Evolutionary conservation across 1,284 basidiomycete genomes (phyloP).

Genomic region (Leccinum solheimii): DNA sequence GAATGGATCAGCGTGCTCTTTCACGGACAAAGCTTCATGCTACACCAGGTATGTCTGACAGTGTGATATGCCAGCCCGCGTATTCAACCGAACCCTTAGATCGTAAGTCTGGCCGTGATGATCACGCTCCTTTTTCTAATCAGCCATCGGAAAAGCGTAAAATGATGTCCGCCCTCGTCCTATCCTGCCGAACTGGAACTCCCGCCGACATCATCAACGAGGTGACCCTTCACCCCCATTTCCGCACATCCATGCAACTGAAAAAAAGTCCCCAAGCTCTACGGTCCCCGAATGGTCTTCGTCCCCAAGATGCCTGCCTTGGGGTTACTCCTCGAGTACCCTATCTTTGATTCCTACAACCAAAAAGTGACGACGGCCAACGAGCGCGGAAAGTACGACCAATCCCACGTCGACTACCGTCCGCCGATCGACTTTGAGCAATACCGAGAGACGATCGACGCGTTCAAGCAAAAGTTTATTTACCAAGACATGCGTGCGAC

Average conservation of each 20-base stretch:
- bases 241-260: not conserved
- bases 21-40: slow-evolving; percentile 98
- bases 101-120: slow-evolving; percentile 18
- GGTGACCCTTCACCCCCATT: slow-evolving; percentile 37
- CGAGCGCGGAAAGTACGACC: slow-evolving; percentile 47
- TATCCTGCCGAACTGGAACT: slow-evolving; percentile 75
- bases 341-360: slow-evolving; percentile 85
- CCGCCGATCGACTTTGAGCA: slow-evolving; percentile 71
- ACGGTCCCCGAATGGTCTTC: slow-evolving; percentile 75
- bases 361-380: slow-evolving; percentile 61
- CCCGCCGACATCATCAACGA: slow-evolving; percentile 74
- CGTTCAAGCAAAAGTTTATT: slow-evolving; percentile 83
- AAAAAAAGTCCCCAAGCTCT: slow-evolving; percentile 46
- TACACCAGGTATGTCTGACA: slow-evolving; percentile 75
- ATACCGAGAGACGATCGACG: slow-evolving; percentile 64
- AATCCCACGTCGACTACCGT: slow-evolving; percentile 57
- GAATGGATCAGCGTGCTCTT: slow-evolving; percentile 96
- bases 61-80: slow-evolving; percentile 9
- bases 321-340: slow-evolving; percentile 92
- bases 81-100: slow-evolving; percentile 17
- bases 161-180: slow-evolving; percentile 90
- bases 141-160: slow-evolving; percentile 67
- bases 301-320: slow-evolving; percentile 97
- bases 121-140: slow-evolving; percentile 6
- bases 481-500: slow-evolving; percentile 82